Evolutionary conservation across 768 basidiomycete species (phyloP).

Genomic region (Amanita rimosa): DNA sequence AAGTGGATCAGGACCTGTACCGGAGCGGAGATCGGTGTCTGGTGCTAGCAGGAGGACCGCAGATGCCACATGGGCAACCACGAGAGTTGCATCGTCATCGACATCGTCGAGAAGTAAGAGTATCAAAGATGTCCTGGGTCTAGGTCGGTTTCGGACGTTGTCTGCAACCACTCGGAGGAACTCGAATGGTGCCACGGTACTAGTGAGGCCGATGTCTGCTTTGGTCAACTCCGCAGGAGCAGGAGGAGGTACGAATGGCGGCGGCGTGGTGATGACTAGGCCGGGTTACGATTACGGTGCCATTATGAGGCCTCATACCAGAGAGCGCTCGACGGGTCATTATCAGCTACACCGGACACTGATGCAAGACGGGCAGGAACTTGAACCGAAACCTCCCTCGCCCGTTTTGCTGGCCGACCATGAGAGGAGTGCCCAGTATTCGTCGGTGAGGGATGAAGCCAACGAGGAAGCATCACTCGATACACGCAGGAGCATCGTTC

Average conservation of each 20-base stretch:
- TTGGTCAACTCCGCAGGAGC: background rate
- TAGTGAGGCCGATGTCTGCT: background rate
- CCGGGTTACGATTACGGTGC: constrained; percentile 3
- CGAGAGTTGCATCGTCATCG: background rate
- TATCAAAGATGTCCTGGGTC: background rate
- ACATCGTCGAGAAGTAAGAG: background rate
- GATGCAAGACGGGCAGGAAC: background rate
- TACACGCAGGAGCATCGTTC: background rate
- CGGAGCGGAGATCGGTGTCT: background rate
- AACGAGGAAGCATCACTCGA: background rate
- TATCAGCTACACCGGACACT: background rate
- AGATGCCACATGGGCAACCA: background rate
- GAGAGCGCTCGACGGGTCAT: background rate
- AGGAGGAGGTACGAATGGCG: background rate
- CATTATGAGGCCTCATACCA: background rate
- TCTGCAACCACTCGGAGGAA: background rate
- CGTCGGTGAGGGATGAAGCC: no score
- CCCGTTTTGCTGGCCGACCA: background rate
- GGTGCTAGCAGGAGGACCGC: background rate
- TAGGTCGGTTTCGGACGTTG: background rate
- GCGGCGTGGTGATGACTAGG: background rate
- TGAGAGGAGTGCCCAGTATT: no score
- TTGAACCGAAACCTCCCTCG: background rate
- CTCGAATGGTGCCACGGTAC: background rate
- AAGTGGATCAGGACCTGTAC: background rate